These are phyloP conservation scores for Salix arbutifolia DNA, from an alignment of 345 rosid species.

Conservation along the genomic window DNA sequence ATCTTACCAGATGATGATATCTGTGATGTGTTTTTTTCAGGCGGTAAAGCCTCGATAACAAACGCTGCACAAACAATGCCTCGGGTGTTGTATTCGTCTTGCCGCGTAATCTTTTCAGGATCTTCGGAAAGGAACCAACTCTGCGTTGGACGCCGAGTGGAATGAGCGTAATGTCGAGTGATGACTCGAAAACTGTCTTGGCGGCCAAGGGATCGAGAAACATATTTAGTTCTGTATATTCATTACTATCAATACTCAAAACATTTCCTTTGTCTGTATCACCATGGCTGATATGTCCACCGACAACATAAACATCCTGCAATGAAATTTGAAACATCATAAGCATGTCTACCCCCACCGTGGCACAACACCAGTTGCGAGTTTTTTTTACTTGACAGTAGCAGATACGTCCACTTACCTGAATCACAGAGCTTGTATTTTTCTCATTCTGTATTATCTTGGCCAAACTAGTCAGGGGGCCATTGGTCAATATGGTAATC, in stretches of 20 bases:
- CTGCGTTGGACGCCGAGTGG: slow-evolving; percentile 60
- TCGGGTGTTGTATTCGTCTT: slow-evolving; percentile 47
- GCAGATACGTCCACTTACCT: slow-evolving; percentile 35
- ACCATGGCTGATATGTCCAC: slow-evolving; percentile 59
- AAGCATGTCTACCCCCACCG: too few species aligned
- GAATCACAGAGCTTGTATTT: slow-evolving; percentile 39
- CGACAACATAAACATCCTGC: slow-evolving; percentile 76
- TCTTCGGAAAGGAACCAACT: slow-evolving; percentile 37
- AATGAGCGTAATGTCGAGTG: slow-evolving; percentile 59
- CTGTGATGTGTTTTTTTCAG: slow-evolving; percentile 45
- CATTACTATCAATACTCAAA: slow-evolving; percentile 46
- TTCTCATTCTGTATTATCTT: slow-evolving; percentile 42
- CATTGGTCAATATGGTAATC: slow-evolving; percentile 67
- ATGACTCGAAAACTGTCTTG: slow-evolving; percentile 59
- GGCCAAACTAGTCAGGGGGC: slow-evolving; percentile 81
- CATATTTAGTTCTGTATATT: slow-evolving; percentile 73
- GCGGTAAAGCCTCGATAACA: slow-evolving; percentile 48
- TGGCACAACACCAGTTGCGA: background rate
- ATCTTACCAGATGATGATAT: slow-evolving; percentile 63
- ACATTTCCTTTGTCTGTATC: slow-evolving; percentile 51
- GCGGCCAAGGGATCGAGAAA: slow-evolving; percentile 87
- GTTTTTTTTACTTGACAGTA: background rate
- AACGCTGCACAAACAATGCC: slow-evolving; percentile 39
- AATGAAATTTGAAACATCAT: background rate
- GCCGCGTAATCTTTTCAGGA: slow-evolving; percentile 26